Conservation (phyloP, 306 rosid species). For the Castanea mollissima region DNA sequence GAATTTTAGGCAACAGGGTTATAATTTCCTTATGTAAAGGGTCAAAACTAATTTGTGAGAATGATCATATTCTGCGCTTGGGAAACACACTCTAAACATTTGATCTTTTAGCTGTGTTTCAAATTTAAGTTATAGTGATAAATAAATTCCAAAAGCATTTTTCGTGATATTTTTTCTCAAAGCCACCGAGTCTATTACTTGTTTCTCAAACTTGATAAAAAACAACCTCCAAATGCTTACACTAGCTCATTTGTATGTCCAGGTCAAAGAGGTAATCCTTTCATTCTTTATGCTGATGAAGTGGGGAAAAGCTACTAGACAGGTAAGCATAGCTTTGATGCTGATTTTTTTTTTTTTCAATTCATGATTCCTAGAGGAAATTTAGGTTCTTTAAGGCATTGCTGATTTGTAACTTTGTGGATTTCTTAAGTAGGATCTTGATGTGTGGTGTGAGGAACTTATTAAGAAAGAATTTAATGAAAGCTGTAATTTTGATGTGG, state of each 20-base stretch:
- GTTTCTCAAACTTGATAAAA: no score
- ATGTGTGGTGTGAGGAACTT: slow-evolving; percentile 81
- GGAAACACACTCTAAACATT: no score
- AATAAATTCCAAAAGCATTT: no score
- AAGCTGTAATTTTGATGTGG: slow-evolving; percentile 84
- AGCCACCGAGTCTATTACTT: no score
- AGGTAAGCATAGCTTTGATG: slow-evolving; percentile 33
- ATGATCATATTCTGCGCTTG: no score
- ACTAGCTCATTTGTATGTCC: slow-evolving; percentile 23
- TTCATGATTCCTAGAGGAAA: not conserved
- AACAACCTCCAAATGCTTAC: not conserved
- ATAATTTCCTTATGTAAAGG: no score
- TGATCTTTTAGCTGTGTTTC: no score
- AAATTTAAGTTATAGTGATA: no score
- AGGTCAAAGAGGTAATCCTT: slow-evolving; percentile 94
- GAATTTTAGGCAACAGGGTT: no score
- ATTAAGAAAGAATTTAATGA: slow-evolving; percentile 79
- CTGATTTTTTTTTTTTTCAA: not conserved
- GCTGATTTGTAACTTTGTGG: slow-evolving; percentile 19
- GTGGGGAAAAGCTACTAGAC: slow-evolving; percentile 83
- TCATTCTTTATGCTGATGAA: slow-evolving; percentile 90
- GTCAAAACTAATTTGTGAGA: no score
- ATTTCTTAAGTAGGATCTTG: slow-evolving; percentile 70
- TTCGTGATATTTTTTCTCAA: no score
- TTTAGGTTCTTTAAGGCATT: not conserved